These are phyloP conservation scores for Cercospora brassicicola DNA, from an alignment of 2,329 filamentous ascomycete genomes.

Conservation along the genomic window DNA sequence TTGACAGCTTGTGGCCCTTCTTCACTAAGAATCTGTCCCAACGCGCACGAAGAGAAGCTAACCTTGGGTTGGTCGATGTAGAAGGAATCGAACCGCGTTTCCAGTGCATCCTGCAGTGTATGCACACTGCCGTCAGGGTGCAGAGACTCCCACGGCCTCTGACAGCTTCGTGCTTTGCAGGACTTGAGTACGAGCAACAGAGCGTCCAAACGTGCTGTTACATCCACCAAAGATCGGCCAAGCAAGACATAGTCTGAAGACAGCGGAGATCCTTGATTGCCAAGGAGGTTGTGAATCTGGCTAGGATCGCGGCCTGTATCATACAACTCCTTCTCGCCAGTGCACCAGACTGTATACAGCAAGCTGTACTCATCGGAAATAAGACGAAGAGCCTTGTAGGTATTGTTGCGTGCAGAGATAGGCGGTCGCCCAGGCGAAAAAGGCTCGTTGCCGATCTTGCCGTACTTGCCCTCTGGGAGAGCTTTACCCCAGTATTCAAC, in stretches of 20 bases:
- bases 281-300: slow-evolving; percentile 31
- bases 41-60: slow-evolving; percentile 54
- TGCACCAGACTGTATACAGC: slow-evolving; percentile 70
- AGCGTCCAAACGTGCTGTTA: slow-evolving; percentile 35
- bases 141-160: slow-evolving; percentile 36
- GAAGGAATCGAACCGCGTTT: slow-evolving; percentile 34
- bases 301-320: slow-evolving; percentile 42
- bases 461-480: slow-evolving; percentile 34
- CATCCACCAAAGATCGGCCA: slow-evolving; percentile 25
- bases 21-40: slow-evolving; percentile 57
- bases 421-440: slow-evolving; percentile 14
- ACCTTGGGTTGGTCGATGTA: slow-evolving; percentile 47
- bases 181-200: slow-evolving; percentile 39
- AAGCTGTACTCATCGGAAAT: slow-evolving; percentile 53
- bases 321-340: slow-evolving; percentile 66
- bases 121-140: slow-evolving; percentile 35
- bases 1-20: slow-evolving; percentile 51
- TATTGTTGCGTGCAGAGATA: slow-evolving; percentile 31
- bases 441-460: slow-evolving; percentile 24
- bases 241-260: slow-evolving; percentile 22
- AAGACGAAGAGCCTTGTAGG: slow-evolving; percentile 37
- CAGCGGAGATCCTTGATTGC: slow-evolving; percentile 1
- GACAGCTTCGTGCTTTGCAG: slow-evolving; percentile 36
- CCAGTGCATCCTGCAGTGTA: slow-evolving; percentile 34
- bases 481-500: slow-evolving; percentile 45